Evolutionary conservation across 345 rosid genomes (phyloP).

Genomic region (Bruguiera sexangula): DNA sequence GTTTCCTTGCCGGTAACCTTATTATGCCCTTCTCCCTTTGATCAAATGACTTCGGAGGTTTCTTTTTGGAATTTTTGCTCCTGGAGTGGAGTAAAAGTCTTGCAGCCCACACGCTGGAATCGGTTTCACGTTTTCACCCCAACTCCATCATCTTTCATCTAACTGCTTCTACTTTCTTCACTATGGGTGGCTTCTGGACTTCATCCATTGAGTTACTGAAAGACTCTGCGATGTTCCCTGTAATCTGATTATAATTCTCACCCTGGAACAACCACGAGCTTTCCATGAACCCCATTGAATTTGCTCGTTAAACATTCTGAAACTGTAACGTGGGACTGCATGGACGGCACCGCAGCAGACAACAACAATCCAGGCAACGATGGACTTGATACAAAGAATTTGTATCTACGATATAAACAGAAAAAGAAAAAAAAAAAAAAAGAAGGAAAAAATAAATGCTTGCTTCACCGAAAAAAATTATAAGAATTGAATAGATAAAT

Average conservation of each 20-base stretch:
- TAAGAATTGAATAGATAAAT: too few relatives aligned
- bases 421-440: too few relatives aligned
- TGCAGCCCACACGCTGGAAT: slow-evolving; percentile 52
- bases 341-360: slow-evolving; percentile 51
- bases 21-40: slow-evolving; percentile 58
- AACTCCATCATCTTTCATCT: slow-evolving; percentile 48
- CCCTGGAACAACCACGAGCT: slow-evolving; percentile 76
- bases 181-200: slow-evolving; percentile 60
- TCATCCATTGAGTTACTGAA: slow-evolving; percentile 69
- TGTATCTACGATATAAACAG: slow-evolving; percentile 50
- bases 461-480: too few relatives aligned
- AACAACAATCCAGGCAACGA: slow-evolving; percentile 49
- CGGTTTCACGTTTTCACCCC: slow-evolving; percentile 41
- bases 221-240: slow-evolving; percentile 43
- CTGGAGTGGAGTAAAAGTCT: slow-evolving; percentile 56
- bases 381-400: slow-evolving; percentile 29
- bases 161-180: slow-evolving; percentile 55
- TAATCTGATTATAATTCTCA: slow-evolving; percentile 58
- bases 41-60: too few relatives aligned
- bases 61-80: slow-evolving; percentile 31
- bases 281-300: slow-evolving; percentile 54
- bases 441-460: too few relatives aligned
- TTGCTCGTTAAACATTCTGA: slow-evolving; percentile 51
- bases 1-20: slow-evolving; percentile 71
- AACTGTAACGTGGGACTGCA: slow-evolving; percentile 55